Conservation (phyloP, 805 yeast species). For the Nakazawaea holstii region DNA sequence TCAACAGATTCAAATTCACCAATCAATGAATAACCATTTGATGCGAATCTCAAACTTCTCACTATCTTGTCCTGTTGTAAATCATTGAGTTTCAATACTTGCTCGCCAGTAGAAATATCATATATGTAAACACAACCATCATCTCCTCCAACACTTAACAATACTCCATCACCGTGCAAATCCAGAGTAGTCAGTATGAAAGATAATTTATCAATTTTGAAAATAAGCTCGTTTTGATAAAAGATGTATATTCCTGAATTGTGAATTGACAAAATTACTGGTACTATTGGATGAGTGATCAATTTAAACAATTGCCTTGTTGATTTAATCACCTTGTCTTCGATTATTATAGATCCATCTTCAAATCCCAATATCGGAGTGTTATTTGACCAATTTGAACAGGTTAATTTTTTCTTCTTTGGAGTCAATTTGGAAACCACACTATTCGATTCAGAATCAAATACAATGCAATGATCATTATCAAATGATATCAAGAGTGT, state of each 20-base stretch:
- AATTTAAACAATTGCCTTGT: background rate
- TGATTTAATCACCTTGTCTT: slow-evolving; percentile 1
- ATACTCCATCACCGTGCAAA: slow-evolving; percentile 32
- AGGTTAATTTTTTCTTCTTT: slow-evolving; percentile 5
- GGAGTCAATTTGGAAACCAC: slow-evolving; percentile 1
- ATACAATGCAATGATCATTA: slow-evolving; percentile 6
- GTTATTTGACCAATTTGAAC: background rate
- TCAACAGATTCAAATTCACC: slow-evolving; percentile 22
- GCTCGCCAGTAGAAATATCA: slow-evolving; percentile 32
- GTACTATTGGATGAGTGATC: slow-evolving; percentile 3
- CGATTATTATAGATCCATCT: slow-evolving; percentile 4
- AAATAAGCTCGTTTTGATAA: background rate
- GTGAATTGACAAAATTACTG: background rate
- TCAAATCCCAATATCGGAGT: slow-evolving; percentile 1
- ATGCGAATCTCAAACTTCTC: slow-evolving; percentile 42
- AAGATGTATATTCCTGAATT: background rate
- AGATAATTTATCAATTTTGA: background rate
- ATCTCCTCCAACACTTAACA: slow-evolving; percentile 30
- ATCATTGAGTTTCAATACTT: slow-evolving; percentile 27
- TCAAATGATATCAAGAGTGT: slow-evolving; percentile 1
- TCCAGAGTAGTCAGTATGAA: slow-evolving; percentile 8
- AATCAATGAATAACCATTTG: slow-evolving; percentile 61
- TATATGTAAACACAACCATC: slow-evolving; percentile 30
- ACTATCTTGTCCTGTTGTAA: slow-evolving; percentile 19
- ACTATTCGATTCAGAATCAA: background rate